Base-by-base conservation (phyloP, 2,329 filamentous ascomycete species). In the Microdochium nivale region DNA sequence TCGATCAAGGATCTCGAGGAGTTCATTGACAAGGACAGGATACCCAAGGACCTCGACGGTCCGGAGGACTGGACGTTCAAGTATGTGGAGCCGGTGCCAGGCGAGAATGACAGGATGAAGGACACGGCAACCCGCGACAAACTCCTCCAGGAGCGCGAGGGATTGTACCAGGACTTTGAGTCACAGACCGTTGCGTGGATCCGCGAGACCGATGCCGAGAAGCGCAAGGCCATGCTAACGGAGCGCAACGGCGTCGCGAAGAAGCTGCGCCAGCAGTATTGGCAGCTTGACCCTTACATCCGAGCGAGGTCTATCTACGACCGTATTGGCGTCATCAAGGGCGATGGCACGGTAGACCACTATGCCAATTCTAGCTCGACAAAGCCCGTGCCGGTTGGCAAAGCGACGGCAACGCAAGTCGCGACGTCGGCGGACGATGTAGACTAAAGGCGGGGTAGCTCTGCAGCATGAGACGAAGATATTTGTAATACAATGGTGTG, bases 291-390 rank as follows among this genome's bases (percentile, higher is more conserved):
- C 70, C 90, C 90, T 0, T 95, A 92, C 66, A 66, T 97, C 27
- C 78, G 94, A 37, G 89, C 91, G 13, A 79, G 86, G 61, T 87
- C 84, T n/a, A 70, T 89, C 54, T 96, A 96, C 60, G 94, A 99
- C 67, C 81, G 94, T 54, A 78, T 77, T 13, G 88, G 90, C 1
- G 72, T 94, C 54, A 76, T 97, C 47, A 72, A 80, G 54, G 70
- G 75, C 1, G 82, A 75, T 11, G 91, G 90, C 1, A 77, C 77
- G 62, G 70, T 92, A 44, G 73, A 88, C 33, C 91, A 88, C 67
- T 94, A 95, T 62, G 67, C 73, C 4, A 55, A 58, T 30, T 55
- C 60, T 47, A 54, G 58, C 47, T 33, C 58, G 30, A 55, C 60
- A 48, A 54, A 58, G 47, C 40, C 57, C 16, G 52, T 55, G n/a